Evolutionary conservation across 768 basidiomycete species (phyloP), one percentile per base, ranked within the genome.

Genomic region (Hemileccinum rubropunctum): DNA sequence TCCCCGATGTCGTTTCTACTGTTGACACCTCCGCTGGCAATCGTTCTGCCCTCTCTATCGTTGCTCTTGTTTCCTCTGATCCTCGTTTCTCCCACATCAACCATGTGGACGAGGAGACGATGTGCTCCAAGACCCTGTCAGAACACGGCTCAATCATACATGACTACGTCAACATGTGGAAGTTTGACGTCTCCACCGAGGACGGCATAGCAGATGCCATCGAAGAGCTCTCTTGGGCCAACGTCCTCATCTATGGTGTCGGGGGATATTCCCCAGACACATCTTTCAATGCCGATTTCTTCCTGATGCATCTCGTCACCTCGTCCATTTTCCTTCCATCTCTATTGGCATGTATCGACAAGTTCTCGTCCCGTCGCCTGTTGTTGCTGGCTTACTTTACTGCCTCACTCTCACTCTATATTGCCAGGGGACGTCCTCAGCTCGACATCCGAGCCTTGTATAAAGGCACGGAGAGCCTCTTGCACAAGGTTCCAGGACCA

Each of bases 221-320:
- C 12, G 82, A 83, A 57, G 85, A 89, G 56, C 63, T 89, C 17
- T 68, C 69, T 3, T 88, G 83, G 80, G 66, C 73, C 18, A 76
- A 74, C 41, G 68, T 62, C 0, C 58, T 85, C 15, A 72, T 85
- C n/a, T 90, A 82, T 57, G 83, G 77, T 1, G 70, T 85, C 32
- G 77, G 75, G 18, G 84, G 81, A 13, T 80, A 72, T 68, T 61
- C 72, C 10, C 49, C 17, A 54, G 63, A 46, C 70, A 76, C 52
- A 70, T 65, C 40, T 77, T 84, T 86, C 70, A 78, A 77, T 32
- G 81, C 80, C 1, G 82, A 88, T 57, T 88, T 88, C 69, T 79
- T 81, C 70, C 53, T 86, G 17, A 81, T 84, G 76, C 87, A 88
- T 58, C 69, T 88, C 5, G 76, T 87, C 34, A 90, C 86, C 0